Conservation (phyloP, 345 rosid species). For the Dovyalis caffra region DNA sequence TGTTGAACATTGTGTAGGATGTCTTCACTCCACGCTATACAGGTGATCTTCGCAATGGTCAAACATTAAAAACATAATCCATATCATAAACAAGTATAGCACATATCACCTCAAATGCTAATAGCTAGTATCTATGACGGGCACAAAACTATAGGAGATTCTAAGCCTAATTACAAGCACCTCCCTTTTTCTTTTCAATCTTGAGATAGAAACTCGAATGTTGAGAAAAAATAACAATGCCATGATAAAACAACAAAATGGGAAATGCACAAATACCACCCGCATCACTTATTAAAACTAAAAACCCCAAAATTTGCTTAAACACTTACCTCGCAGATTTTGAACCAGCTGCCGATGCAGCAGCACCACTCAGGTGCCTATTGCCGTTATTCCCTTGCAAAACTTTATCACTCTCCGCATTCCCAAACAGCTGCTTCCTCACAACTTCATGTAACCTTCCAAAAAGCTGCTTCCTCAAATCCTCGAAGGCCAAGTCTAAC, state of each 20-base stretch:
- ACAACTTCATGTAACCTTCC: constrained; percentile 49
- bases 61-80: not conserved
- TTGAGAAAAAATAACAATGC: not conserved
- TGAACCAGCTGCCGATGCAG: constrained; percentile 1
- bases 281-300: not conserved
- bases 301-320: not conserved
- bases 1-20: not conserved
- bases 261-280: not conserved
- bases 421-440: constrained; percentile 39
- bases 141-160: not conserved
- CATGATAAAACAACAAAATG: not conserved
- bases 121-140: not conserved
- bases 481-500: constrained; percentile 60
- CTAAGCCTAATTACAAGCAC: not conserved
- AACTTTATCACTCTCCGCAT: not conserved
- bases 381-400: not conserved
- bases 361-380: not conserved
- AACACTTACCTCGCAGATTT: constrained; percentile 10
- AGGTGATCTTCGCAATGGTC: not conserved
- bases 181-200: not conserved
- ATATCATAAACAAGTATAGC: not conserved
- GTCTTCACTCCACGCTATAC: not conserved
- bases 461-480: constrained; percentile 55
- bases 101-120: not conserved
- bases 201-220: not conserved